A percentile compares a stretch with the other conserved stretches of the same genome.
Evolutionary conservation across 805 yeast species (phyloP).

Genomic region (Pichia sporocuriosa): DNA sequence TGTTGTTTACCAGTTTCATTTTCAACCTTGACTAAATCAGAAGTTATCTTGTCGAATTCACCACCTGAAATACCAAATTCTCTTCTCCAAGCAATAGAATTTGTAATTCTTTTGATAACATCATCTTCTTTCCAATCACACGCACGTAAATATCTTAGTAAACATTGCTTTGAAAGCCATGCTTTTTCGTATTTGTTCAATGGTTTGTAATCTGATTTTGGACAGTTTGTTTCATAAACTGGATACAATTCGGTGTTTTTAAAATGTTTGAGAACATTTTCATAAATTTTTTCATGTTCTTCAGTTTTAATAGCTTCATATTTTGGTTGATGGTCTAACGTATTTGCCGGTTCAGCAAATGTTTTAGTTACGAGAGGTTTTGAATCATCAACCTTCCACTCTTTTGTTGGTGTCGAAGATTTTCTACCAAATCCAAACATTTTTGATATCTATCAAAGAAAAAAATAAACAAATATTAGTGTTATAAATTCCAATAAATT

Average conservation of each 20-base stretch:
- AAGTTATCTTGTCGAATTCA: constrained; percentile 42
- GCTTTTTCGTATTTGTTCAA: constrained; percentile 56
- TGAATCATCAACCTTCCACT: constrained; percentile 24
- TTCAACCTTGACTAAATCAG: constrained; percentile 52
- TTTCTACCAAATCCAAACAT: constrained; percentile 29
- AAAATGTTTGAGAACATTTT: constrained; percentile 54
- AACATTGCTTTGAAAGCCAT: constrained; percentile 89
- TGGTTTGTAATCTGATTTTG: constrained; percentile 31
- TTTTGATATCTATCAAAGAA: neutral
- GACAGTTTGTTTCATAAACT: constrained; percentile 35
- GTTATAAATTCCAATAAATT: too few relatives aligned
- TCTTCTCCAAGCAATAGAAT: constrained; percentile 86
- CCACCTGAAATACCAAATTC: constrained; percentile 70
- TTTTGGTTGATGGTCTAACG: constrained; percentile 29
- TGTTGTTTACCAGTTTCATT: constrained; percentile 91
- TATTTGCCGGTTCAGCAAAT: constrained; percentile 44
- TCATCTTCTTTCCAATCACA: constrained; percentile 77
- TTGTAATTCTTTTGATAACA: constrained; percentile 64
- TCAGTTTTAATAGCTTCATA: constrained; percentile 40
- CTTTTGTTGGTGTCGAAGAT: constrained; percentile 14
- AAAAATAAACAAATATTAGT: neutral
- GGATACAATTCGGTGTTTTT: constrained; percentile 43
- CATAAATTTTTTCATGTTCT: constrained; percentile 54
- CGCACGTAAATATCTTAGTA: constrained; percentile 84
- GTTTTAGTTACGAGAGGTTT: constrained; percentile 33